Base-by-base conservation (phyloP, 306 rosid genomes). In the Elaeagnus macrophylla region DNA sequence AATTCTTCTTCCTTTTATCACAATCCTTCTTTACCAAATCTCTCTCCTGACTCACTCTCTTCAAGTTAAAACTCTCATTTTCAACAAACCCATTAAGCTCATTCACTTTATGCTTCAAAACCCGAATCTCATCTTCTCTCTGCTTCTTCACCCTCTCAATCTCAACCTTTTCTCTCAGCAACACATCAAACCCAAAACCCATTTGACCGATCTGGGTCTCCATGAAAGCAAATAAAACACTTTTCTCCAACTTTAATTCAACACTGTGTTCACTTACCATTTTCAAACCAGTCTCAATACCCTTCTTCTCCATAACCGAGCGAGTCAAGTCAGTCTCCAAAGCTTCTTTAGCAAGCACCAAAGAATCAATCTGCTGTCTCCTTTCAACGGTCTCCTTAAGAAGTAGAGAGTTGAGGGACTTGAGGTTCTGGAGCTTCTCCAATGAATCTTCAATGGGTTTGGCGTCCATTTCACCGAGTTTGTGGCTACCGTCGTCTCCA, bases 351-450 rank as follows among this genome's bases (percentile, higher is more conserved):
- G 54, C 65, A 10, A 51, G 14, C 2, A 56, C 59, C 35, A 86
- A 38, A 3, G 81, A 54, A 10, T 79, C 69, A 9, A 84, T 65
- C 62, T 73, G 84, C 3, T 60, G 67, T 12, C 96, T 67, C 35
- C 65, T 62, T 0, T 81, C 68, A 5, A 48, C 1, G 12, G 94
- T 76, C 69, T 86, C 82, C 70, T 76, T 81, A 53, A 91, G 62
- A 11, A 86, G 91, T 17, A 68, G 32, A 10, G 72, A 51, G 57
- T 86, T 91, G 65, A 86, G 79, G 16, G 79, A 64, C 68, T 81
- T 86, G 69, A 90, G 85, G 44, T 43, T 81, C 67, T 68, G 65
- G 39, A 90, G 51, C 80, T 86, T 80, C 39, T 60, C 64, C 0
- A 67, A 48, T n/a, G 83, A 14, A 59, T 67, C 80, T 13, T 73